A percentile compares a stretch with the other conserved stretches of the same genome.
Conservation (phyloP, 768 basidiomycete species). For the Sporobolomyces roseus region DNA sequence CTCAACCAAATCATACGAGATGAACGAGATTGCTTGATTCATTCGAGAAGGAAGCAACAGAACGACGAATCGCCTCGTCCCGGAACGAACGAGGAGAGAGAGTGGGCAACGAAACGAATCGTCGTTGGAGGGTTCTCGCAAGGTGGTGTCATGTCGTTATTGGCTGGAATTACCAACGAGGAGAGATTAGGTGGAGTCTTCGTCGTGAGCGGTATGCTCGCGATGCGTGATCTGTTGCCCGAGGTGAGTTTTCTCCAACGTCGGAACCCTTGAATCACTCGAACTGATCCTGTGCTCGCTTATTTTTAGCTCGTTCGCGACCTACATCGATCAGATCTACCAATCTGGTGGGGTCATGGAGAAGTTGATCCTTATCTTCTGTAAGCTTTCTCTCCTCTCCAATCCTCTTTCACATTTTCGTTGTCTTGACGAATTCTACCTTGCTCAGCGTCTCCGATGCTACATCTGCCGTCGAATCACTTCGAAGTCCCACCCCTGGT, state of each 20-base stretch:
- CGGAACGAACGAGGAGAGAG: neutral
- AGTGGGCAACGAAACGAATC: conserved; percentile 8
- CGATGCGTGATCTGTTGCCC: conserved; percentile 15
- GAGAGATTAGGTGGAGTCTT: conserved; percentile 15
- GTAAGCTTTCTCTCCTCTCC: neutral
- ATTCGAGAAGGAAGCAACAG: neutral
- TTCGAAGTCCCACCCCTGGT: conserved; percentile 6
- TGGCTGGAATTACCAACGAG: conserved; percentile 23
- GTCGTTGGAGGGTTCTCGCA: conserved; percentile 25
- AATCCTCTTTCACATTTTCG: neutral
- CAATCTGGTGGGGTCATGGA: conserved; percentile 37
- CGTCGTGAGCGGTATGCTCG: conserved; percentile 22
- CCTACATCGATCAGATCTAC: conserved; percentile 18
- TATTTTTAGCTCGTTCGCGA: conserved; percentile 17
- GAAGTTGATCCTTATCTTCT: conserved; percentile 12
- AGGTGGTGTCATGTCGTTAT: conserved; percentile 15
- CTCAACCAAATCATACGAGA: conserved; percentile 27
- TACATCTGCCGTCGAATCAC: conserved; percentile 5
- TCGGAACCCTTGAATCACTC: neutral
- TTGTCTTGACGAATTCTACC: neutral
- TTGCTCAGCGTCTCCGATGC: conserved; percentile 18
- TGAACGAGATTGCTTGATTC: conserved; percentile 27
- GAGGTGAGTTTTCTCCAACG: neutral
- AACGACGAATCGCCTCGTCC: neutral
- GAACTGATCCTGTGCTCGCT: neutral